These are phyloP conservation scores for Colletotrichum sidae DNA, from an alignment of 2,329 filamentous ascomycete species.

Conservation along the genomic window DNA sequence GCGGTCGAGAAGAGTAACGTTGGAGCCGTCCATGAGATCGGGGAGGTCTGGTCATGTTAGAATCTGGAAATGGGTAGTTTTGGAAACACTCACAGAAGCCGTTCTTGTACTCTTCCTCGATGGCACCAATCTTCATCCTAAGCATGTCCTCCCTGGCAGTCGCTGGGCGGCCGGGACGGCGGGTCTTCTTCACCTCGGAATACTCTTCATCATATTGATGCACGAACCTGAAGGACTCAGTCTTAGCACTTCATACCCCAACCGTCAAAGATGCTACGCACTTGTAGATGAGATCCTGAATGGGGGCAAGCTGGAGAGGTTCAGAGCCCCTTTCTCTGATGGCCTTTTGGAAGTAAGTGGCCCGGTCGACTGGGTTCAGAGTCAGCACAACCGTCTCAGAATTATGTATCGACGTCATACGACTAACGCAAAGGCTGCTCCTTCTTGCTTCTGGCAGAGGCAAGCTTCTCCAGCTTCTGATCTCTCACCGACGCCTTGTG, in stretches of 20 bases:
- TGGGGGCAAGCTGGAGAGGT: constrained; percentile 64
- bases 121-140: constrained; percentile 74
- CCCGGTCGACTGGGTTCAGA: constrained; percentile 48
- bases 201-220: constrained; percentile 80
- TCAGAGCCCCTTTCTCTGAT: constrained; percentile 63
- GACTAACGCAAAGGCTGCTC: constrained; percentile 78
- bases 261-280: constrained; percentile 50
- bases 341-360: constrained; percentile 76
- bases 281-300: constrained; percentile 73
- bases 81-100: constrained; percentile 77
- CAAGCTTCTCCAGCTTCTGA: constrained; percentile 81
- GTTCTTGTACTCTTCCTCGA: constrained; percentile 83
- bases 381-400: constrained; percentile 11
- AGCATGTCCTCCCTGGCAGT: constrained; percentile 82
- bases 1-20: constrained; percentile 71
- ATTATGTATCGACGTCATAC: constrained; percentile 26
- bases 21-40: constrained; percentile 77
- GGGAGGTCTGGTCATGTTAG: constrained; percentile 61
- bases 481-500: constrained; percentile 84
- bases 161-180: constrained; percentile 83
- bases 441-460: constrained; percentile 75
- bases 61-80: neutral
- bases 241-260: neutral
- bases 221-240: constrained; percentile 63
- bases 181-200: constrained; percentile 71